Base-by-base conservation (phyloP, 2,329 filamentous ascomycete species). In the Fusarium virguliforme region DNA sequence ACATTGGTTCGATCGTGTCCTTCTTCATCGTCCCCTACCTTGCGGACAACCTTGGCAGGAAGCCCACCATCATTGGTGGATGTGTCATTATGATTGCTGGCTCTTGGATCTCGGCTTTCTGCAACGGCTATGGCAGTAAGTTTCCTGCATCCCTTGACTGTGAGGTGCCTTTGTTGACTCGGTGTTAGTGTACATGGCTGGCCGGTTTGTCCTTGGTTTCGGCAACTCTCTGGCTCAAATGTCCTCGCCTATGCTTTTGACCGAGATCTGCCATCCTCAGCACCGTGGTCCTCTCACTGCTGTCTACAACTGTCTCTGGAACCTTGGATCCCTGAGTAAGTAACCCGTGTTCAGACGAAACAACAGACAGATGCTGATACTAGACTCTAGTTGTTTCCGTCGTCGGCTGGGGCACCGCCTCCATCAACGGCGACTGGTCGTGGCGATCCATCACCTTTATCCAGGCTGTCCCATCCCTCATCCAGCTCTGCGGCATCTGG, bases 291-390 rank as follows among this genome's bases (percentile, higher is more conserved):
- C 86, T 30, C 84, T 92, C 53, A 92, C 90, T 1, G 85, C 90
- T 13, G 84, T 92, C 64, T 92, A 92, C 81, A 92, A 92, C 79
- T 91, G 88, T 73, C 79, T 91, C 58, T 92, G 89, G 89, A 90
- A 91, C 77, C 78, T 89, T 61, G 89, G 88, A 38, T 83, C 84
- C 13, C 77, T 85, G n/a, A 71, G 78, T 79, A 70, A 73, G 76
- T 26, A 8, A 12, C 34, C 6, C 15, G 4, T 6, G 4, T 34
- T 10, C 3, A n/a, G 1, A 7, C 2, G 8, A 48, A 1, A 5
- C 3, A 12, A 4, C 4, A 13, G 1, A 6, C 8, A 8, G 15
- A 4, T 28, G 12, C 57, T 70, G 65, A 66, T 26, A 7, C 6
- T 4, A 13, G 1, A 24, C 5, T 2, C 18, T 7, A 76, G 77